Conservation (phyloP, 768 basidiomycete genomes). For the Strobilomyces dryophilus region DNA sequence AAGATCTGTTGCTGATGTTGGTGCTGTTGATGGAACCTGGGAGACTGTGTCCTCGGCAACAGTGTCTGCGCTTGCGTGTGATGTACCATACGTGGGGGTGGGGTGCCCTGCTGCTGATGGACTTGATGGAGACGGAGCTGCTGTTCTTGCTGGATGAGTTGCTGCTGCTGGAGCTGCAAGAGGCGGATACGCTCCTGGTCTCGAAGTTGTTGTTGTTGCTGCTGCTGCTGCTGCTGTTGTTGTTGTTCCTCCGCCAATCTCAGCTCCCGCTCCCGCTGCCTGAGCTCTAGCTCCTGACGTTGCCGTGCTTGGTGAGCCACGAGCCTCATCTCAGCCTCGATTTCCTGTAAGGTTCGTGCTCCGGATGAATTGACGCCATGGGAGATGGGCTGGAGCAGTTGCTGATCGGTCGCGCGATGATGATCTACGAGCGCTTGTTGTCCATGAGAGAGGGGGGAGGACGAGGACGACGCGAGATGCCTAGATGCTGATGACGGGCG, state of each 20-base stretch:
- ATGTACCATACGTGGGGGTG: conserved; percentile 66
- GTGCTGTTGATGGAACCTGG: conserved; percentile 73
- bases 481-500: conserved; percentile 23
- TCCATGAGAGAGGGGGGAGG: conserved; percentile 21
- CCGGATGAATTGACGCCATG: conserved; percentile 35
- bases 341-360: conserved; percentile 70
- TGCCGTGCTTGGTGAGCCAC: conserved; percentile 46
- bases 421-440: conserved; percentile 32
- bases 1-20: conserved; percentile 71
- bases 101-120: conserved; percentile 42
- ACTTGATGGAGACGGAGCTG: conserved; percentile 37
- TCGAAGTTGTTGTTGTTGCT: conserved; percentile 38
- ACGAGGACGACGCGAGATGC: conserved; percentile 21
- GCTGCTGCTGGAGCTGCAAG: conserved; percentile 44
- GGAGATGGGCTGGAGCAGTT: conserved; percentile 31
- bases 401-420: conserved; percentile 36
- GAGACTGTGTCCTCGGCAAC: conserved; percentile 64
- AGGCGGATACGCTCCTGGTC: conserved; percentile 38
- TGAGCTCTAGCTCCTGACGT: conserved; percentile 40
- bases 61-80: conserved; percentile 22
- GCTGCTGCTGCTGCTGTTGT: conserved; percentile 39
- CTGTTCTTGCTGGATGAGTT: conserved; percentile 31
- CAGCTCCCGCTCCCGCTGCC: conserved; percentile 44
- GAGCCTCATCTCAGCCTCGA: conserved; percentile 80
- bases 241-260: conserved; percentile 32